Percentiles rank a stretch among this genome's conserved stretches.
These are phyloP conservation scores for Wickerhamomyces sp. DNA, from an alignment of 1,139 yeast genomes.

Conservation along the genomic window DNA sequence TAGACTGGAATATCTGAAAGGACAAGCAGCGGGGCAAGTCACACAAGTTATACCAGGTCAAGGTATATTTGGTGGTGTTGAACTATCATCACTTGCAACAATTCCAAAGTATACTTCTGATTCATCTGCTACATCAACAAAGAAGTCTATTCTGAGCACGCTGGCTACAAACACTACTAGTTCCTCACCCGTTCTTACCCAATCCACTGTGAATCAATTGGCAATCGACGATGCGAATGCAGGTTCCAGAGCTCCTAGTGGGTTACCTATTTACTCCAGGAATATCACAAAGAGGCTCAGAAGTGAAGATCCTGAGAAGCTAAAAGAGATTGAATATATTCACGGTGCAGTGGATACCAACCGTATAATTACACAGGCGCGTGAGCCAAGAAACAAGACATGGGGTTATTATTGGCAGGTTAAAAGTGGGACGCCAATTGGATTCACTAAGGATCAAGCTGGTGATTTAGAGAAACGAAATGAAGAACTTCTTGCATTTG, in stretches of 20 bases:
- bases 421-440: conserved; percentile 30
- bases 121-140: conserved; percentile 22
- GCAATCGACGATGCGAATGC: conserved; percentile 16
- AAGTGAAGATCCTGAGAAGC: conserved; percentile 23
- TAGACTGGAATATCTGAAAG: conserved; percentile 16
- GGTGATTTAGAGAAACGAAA: conserved; percentile 21
- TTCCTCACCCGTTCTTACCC: conserved; percentile 7
- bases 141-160: conserved; percentile 20
- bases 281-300: conserved; percentile 17
- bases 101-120: conserved; percentile 33
- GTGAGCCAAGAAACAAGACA: conserved; percentile 26
- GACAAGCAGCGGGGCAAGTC: conserved; percentile 15
- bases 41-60: conserved; percentile 32
- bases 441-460: conserved; percentile 23
- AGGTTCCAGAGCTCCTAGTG: conserved; percentile 24
- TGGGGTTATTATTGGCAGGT: conserved; percentile 36
- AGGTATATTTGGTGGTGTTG: conserved; percentile 32
- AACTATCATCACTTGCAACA: conserved; percentile 28
- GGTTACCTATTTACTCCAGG: conserved; percentile 28
- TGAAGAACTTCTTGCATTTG: conserved; percentile 23
- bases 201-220: conserved; percentile 12
- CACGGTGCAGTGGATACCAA: conserved; percentile 32
- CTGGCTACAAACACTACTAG: conserved; percentile 24
- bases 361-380: conserved; percentile 25
- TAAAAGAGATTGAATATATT: conserved; percentile 30